These are phyloP conservation scores for Pontederia crassipes DNA, from an alignment of 176 grass and related monocot species.

Conservation along the genomic window DNA sequence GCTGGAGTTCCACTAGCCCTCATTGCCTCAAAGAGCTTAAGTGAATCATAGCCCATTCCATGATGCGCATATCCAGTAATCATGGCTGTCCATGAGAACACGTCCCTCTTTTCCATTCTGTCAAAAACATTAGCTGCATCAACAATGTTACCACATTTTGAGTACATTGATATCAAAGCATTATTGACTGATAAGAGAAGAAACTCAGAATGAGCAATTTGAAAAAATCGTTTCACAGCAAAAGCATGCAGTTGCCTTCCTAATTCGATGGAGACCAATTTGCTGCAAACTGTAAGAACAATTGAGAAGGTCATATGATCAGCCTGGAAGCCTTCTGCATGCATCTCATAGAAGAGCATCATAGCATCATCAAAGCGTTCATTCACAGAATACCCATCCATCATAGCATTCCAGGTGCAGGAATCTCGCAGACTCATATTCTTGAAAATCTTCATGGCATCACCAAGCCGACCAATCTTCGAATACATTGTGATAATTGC, in stretches of 20 bases:
- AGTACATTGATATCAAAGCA: conserved; percentile 19
- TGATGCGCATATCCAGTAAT: conserved; percentile 18
- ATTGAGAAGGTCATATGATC: conserved; percentile 1
- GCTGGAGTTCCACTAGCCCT: not conserved
- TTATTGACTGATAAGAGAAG: conserved; percentile 7
- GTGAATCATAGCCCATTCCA: not conserved
- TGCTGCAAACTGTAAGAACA: conserved; percentile 9
- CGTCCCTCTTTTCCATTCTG: conserved; percentile 11
- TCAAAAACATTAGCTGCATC: conserved; percentile 3
- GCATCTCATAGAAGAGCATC: conserved; percentile 9
- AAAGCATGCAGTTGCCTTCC: conserved; percentile 11
- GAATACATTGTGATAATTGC: conserved; percentile 12
- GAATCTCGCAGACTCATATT: not conserved
- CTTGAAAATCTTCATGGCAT: conserved; percentile 10
- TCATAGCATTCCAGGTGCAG: conserved; percentile 15
- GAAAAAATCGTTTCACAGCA: conserved; percentile 5
- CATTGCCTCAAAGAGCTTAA: conserved; percentile 4
- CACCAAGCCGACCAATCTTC: conserved; percentile 1
- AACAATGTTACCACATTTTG: conserved; percentile 6
- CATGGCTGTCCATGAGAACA: conserved; percentile 20
- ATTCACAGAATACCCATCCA: conserved; percentile 2
- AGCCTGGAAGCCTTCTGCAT: not conserved
- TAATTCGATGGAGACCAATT: conserved; percentile 11
- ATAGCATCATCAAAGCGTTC: conserved; percentile 3
- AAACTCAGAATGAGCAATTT: not conserved